These are phyloP conservation scores for Hanseniaspora pseudoguilliermondii DNA, from an alignment of 805 yeast genomes.

Conservation along the genomic window DNA sequence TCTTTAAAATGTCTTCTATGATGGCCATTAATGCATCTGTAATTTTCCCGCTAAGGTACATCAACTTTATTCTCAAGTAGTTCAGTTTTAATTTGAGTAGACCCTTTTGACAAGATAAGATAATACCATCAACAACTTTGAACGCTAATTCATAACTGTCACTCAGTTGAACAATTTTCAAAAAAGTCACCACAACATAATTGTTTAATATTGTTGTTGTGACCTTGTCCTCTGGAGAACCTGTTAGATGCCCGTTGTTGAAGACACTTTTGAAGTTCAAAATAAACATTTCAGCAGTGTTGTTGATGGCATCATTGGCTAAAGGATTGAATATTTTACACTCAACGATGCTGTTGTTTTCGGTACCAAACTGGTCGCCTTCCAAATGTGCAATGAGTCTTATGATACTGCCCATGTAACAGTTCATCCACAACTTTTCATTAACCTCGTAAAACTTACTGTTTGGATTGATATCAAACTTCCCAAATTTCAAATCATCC, in stretches of 20 bases:
- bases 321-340: constrained; percentile 76
- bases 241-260: constrained; percentile 24
- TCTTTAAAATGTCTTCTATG: constrained; percentile 20
- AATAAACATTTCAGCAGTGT: constrained; percentile 24
- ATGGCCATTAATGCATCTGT: constrained; percentile 27
- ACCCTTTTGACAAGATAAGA: constrained; percentile 13
- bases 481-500: constrained; percentile 17
- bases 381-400: constrained; percentile 42
- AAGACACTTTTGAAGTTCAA: constrained; percentile 23
- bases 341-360: constrained; percentile 61
- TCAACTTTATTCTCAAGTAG: constrained; percentile 21
- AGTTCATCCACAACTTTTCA: constrained; percentile 48
- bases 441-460: constrained; percentile 28
- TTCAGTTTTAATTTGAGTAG: constrained; percentile 24
- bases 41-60: constrained; percentile 27
- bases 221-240: constrained; percentile 25
- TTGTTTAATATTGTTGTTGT: constrained; percentile 26
- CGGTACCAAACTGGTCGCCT: constrained; percentile 50
- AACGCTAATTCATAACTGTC: constrained; percentile 21
- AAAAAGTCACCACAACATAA: constrained; percentile 24
- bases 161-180: constrained; percentile 24
- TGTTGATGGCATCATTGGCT: constrained; percentile 25
- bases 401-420: constrained; percentile 48
- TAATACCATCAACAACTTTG: constrained; percentile 20
- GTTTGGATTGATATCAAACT: constrained; percentile 20